A percentile compares a stretch with the other conserved stretches of the same genome.
Conservation (phyloP, 768 basidiomycete species). For the Boletus pseudopeckii region DNA sequence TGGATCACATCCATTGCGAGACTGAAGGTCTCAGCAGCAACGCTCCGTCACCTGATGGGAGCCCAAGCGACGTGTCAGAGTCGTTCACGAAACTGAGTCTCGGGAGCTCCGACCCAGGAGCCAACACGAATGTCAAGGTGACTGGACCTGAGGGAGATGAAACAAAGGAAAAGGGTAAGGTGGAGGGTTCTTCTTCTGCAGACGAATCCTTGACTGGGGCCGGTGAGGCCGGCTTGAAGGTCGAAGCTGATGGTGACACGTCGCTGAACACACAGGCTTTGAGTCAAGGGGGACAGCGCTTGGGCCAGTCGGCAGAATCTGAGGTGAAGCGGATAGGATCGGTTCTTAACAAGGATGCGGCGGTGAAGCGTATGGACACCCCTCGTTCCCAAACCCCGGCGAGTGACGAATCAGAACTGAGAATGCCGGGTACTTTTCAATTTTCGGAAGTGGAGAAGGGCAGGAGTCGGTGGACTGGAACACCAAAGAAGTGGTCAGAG, state of each 20-base stretch:
- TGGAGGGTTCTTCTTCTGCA: slow-evolving; percentile 17
- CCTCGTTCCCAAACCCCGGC: slow-evolving; percentile 1
- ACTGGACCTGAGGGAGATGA: slow-evolving; percentile 27
- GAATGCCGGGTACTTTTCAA: slow-evolving; percentile 56
- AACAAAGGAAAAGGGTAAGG: slow-evolving; percentile 23
- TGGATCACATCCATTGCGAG: slow-evolving; percentile 26
- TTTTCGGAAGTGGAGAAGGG: slow-evolving; percentile 12
- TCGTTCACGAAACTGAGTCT: slow-evolving; percentile 28
- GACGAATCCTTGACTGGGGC: slow-evolving; percentile 20
- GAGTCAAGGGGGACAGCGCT: background rate
- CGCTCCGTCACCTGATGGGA: slow-evolving; percentile 33
- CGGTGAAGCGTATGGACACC: slow-evolving; percentile 2
- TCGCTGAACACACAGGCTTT: slow-evolving; percentile 1
- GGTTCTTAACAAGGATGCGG: background rate
- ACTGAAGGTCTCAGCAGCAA: slow-evolving; percentile 32
- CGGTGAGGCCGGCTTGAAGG: slow-evolving; percentile 16
- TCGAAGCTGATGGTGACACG: background rate
- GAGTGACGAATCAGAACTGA: slow-evolving; percentile 33
- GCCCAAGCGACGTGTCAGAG: slow-evolving; percentile 20
- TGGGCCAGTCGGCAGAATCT: background rate
- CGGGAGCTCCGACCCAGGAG: slow-evolving; percentile 33
- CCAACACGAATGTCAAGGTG: slow-evolving; percentile 43
- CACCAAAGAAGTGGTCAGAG: slow-evolving; percentile 19
- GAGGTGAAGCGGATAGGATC: background rate
- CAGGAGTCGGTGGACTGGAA: background rate